Base-by-base conservation (phyloP, 2,329 filamentous ascomycete species). In the Penicillium sp. region DNA sequence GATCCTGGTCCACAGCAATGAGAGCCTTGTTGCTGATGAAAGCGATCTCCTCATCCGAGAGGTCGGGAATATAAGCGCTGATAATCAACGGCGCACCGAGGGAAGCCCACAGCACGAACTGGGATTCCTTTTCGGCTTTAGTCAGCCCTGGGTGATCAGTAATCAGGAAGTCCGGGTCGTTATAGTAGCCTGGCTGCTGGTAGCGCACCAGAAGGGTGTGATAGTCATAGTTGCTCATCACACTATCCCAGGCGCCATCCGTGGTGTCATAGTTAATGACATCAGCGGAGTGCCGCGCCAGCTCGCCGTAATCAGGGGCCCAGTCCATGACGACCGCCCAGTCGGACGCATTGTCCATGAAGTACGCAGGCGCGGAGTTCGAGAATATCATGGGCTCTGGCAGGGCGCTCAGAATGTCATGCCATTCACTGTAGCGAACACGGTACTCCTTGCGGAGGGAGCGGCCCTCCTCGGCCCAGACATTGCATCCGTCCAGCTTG, bases 91-190 rank as follows among this genome's bases (percentile, higher is more conserved):
- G 78, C 10, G 73, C 75, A 47, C 77, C 78, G 51, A 81, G 71
- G 1, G 76, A 77, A 0, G 77, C 75, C 79, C 79, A 82, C n/a
- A 81, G 64, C 1, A 74, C 74, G 48, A 81, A 81, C 47, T 81
- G 79, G 1, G 75, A 76, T 19, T 75, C 69, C 47, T 74, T 74
- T 64, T 82, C 78, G 2, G 70, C 70, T 8, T 67, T 36, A 0
- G 72, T 76, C 27, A 81, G 65, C 16, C 73, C 70, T 0, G 70
- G 74, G 58, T 81, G 80, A 44, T 80, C 79, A 3, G 81, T 70
- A 58, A 80, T 78, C 52, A 66, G 69, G 67, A 80, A 80, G 50
- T 81, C 78, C 11, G 74, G 72, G 53, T 83, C 80, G 38, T 77
- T 79, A 74, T 77, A 53, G 69, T 75, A 54, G 67, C 78, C 54